Percentiles rank a stretch among this genome's conserved stretches.
phyloP scores from a whole-genome alignment of 495 filamentous ascomycete genomes.

The Aspergillus coremiiformis region DNA sequence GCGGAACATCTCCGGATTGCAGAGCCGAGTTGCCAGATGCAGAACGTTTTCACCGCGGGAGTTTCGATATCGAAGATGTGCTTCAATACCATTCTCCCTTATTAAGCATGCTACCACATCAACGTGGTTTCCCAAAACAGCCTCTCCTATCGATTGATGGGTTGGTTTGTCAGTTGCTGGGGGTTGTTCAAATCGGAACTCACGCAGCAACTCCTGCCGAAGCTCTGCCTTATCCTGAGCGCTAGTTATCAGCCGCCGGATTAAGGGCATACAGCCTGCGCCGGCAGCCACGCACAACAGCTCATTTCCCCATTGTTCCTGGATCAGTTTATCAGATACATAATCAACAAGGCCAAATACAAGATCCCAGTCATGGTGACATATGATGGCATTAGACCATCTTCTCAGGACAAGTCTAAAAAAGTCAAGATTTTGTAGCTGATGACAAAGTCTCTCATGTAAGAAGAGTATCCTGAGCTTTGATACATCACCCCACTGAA shows the following conservation, averaged over 20 bases:
- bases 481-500: slow-evolving; percentile 16
- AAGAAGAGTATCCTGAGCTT: slow-evolving; percentile 18
- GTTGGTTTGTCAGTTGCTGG: not conserved
- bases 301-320: slow-evolving; percentile 5
- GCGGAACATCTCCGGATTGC: slow-evolving; percentile 19
- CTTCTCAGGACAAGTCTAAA: slow-evolving; percentile 6
- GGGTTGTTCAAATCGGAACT: not conserved
- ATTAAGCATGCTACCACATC: slow-evolving; percentile 16
- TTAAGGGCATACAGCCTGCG: slow-evolving; percentile 4
- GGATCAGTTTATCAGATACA: not conserved
- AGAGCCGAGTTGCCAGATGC: slow-evolving; percentile 20
- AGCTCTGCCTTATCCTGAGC: slow-evolving; percentile 1
- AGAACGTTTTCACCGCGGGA: slow-evolving; percentile 20
- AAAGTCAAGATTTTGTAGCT: slow-evolving; percentile 4
- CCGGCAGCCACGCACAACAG: slow-evolving; percentile 4
- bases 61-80: slow-evolving; percentile 18
- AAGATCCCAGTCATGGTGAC: not conserved
- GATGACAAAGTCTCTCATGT: slow-evolving; percentile 10
- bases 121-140: slow-evolving; percentile 9
- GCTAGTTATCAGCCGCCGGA: slow-evolving; percentile 2
- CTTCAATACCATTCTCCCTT: slow-evolving; percentile 7
- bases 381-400: slow-evolving; percentile 1
- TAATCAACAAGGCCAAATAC: slow-evolving; percentile 4
- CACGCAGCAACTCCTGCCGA: not conserved
- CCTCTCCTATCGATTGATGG: slow-evolving; percentile 9